Evolutionary conservation across 176 grass and related monocot species (phyloP).

Genomic region (Tuctoria greenei): DNA sequence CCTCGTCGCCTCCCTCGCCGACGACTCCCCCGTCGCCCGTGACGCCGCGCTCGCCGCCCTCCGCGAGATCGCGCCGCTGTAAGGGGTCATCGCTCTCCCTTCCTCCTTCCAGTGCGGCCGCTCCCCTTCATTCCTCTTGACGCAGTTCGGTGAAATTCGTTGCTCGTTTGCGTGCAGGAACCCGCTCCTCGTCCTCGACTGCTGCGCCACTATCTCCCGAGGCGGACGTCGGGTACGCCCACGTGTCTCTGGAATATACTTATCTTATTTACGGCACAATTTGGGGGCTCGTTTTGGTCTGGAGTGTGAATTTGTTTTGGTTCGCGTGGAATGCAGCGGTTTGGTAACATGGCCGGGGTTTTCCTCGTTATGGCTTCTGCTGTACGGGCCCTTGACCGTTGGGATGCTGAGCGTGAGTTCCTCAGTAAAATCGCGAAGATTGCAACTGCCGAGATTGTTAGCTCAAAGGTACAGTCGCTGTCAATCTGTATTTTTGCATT

Average conservation of each 20-base stretch:
- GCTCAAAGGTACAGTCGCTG: slow-evolving; percentile 67
- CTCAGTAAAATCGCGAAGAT: slow-evolving; percentile 73
- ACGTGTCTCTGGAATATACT: not conserved
- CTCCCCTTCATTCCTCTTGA: not conserved
- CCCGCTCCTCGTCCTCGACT: slow-evolving; percentile 75
- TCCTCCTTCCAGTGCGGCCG: not conserved
- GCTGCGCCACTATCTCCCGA: slow-evolving; percentile 64
- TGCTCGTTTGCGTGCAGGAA: slow-evolving; percentile 53
- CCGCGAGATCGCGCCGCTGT: slow-evolving; percentile 86
- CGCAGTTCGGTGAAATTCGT: slow-evolving; percentile 35
- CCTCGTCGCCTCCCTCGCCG: slow-evolving; percentile 82
- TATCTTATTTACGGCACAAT: not conserved
- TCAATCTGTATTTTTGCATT: not conserved
- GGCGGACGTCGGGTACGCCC: slow-evolving; percentile 67
- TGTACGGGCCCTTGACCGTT: slow-evolving; percentile 58
- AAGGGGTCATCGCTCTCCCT: slow-evolving; percentile 6
- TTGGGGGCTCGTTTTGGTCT: not conserved
- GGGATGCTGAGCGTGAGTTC: slow-evolving; percentile 42
- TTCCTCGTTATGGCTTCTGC: slow-evolving; percentile 91
- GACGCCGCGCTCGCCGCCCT: slow-evolving; percentile 76
- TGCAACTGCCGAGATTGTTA: slow-evolving; percentile 83
- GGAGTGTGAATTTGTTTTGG: not conserved
- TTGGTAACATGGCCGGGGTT: slow-evolving; percentile 88
- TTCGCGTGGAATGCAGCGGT: slow-evolving; percentile 55
- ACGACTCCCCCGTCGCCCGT: slow-evolving; percentile 64